Percentiles rank a stretch among this genome's conserved stretches.
Evolutionary conservation across 768 basidiomycete genomes (phyloP).

Genomic region (Podaxis sp.): DNA sequence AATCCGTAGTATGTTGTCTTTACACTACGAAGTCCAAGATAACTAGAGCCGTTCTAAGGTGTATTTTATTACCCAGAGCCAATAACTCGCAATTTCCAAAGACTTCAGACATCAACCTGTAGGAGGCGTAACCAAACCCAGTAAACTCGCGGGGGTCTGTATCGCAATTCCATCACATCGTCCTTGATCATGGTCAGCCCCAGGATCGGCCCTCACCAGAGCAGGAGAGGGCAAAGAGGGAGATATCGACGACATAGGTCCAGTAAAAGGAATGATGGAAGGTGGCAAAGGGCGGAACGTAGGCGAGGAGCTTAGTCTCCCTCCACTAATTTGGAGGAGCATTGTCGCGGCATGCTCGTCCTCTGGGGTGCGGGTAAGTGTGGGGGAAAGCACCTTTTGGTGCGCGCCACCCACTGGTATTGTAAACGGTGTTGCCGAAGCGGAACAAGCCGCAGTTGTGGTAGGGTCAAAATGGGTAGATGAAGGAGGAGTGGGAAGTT

Average conservation of each 20-base stretch:
- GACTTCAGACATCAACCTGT: background rate
- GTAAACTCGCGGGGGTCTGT: slow-evolving; percentile 9
- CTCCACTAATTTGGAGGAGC: slow-evolving; percentile 50
- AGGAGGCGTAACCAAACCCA: slow-evolving; percentile 8
- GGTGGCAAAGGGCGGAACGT: slow-evolving; percentile 21
- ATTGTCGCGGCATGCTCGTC: slow-evolving; percentile 72
- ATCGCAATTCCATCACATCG: background rate
- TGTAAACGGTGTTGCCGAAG: slow-evolving; percentile 14
- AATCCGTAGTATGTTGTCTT: too few relatives aligned
- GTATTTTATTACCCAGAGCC: too few relatives aligned
- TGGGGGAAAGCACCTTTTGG: slow-evolving; percentile 10
- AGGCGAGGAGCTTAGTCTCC: slow-evolving; percentile 40
- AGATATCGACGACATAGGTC: background rate
- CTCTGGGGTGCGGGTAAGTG: slow-evolving; percentile 49
- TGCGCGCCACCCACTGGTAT: slow-evolving; percentile 1
- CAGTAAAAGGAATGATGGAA: background rate
- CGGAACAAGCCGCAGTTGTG: slow-evolving; percentile 32
- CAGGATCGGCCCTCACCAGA: background rate
- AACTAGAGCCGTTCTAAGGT: too few relatives aligned
- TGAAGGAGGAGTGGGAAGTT: slow-evolving; percentile 58
- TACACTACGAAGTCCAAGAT: too few relatives aligned
- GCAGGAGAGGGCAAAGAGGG: background rate
- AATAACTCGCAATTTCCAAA: too few relatives aligned
- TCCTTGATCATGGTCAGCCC: background rate
- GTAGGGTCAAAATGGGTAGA: slow-evolving; percentile 52